phyloP scores from a whole-genome alignment of 2,329 filamentous ascomycete genomes.

The Beauveria pseudobassiana region DNA sequence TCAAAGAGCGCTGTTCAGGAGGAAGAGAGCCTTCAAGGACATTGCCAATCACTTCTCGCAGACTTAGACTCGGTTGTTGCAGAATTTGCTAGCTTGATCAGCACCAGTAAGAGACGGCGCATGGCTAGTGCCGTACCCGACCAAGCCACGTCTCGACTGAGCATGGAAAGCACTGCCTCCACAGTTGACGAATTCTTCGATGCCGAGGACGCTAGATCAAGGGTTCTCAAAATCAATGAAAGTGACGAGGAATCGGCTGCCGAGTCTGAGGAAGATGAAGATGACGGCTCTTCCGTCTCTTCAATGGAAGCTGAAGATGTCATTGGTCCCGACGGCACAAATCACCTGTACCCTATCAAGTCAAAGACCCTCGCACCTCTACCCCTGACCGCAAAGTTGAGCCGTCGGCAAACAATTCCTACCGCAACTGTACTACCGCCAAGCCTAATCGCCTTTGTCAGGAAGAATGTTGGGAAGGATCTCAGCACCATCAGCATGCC shows the following conservation, averaged over 20 bases:
- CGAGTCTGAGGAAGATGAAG: constrained; percentile 48
- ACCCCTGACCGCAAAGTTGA: constrained; percentile 58
- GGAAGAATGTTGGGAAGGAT: constrained; percentile 98
- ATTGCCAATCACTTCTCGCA: constrained; percentile 73
- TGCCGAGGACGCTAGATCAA: constrained; percentile 59
- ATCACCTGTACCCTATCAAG: constrained; percentile 61
- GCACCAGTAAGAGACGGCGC: constrained; percentile 72
- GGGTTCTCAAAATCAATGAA: constrained; percentile 65
- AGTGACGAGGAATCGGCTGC: constrained; percentile 58
- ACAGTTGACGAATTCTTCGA: constrained; percentile 92
- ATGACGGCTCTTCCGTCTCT: constrained; percentile 51
- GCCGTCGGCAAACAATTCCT: constrained; percentile 62
- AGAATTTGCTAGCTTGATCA: constrained; percentile 72
- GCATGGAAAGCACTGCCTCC: constrained; percentile 65
- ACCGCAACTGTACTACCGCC: constrained; percentile 73
- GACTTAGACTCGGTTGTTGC: constrained; percentile 78
- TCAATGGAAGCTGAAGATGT: constrained; percentile 54
- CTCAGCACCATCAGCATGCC: constrained; percentile 96
- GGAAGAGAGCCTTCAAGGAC: constrained; percentile 66
- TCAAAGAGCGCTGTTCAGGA: constrained; percentile 36
- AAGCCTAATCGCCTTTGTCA: constrained; percentile 85
- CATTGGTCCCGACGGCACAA: constrained; percentile 51
- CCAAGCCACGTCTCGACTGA: constrained; percentile 43
- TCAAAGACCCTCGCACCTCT: constrained; percentile 72
- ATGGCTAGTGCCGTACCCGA: constrained; percentile 45